Conservation (phyloP, 106 monocot species). For the Triglochin maritima region DNA sequence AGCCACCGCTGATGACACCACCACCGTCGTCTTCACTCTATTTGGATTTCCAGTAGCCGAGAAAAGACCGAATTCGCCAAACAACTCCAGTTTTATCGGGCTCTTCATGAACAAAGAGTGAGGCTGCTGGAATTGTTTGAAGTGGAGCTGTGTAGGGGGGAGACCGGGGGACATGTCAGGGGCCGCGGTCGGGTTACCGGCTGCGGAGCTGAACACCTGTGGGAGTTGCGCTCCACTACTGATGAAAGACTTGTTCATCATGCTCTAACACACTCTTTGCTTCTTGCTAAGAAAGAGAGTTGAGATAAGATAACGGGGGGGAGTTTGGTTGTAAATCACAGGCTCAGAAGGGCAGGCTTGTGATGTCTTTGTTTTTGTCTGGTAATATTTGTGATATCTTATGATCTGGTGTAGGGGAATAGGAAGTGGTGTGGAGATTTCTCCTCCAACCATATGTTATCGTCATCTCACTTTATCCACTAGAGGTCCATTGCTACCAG, state of each 20-base stretch:
- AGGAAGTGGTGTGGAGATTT: background rate
- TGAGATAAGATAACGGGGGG: background rate
- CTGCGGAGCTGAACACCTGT: background rate
- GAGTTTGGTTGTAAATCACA: background rate
- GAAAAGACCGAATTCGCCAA: constrained; percentile 1
- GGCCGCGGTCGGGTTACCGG: background rate
- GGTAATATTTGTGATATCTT: background rate
- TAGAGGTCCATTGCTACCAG: no score
- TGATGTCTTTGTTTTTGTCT: background rate
- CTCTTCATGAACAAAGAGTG: background rate
- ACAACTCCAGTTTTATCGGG: background rate
- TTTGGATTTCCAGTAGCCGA: background rate
- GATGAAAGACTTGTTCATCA: constrained; percentile 2
- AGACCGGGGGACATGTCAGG: background rate
- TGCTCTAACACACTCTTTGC: background rate
- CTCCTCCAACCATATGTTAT: constrained; percentile 1
- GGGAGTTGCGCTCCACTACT: background rate
- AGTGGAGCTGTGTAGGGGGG: background rate
- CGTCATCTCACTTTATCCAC: background rate
- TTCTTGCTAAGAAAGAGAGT: background rate
- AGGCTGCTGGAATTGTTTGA: background rate
- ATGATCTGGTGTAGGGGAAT: background rate
- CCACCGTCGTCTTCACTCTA: constrained; percentile 4
- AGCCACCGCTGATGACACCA: constrained; percentile 60
- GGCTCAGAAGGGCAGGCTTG: background rate